Evolutionary conservation across 495 filamentous ascomycete genomes (phyloP), one percentile per base, ranked within the genome.

Genomic region (Choiromyces venosus): DNA sequence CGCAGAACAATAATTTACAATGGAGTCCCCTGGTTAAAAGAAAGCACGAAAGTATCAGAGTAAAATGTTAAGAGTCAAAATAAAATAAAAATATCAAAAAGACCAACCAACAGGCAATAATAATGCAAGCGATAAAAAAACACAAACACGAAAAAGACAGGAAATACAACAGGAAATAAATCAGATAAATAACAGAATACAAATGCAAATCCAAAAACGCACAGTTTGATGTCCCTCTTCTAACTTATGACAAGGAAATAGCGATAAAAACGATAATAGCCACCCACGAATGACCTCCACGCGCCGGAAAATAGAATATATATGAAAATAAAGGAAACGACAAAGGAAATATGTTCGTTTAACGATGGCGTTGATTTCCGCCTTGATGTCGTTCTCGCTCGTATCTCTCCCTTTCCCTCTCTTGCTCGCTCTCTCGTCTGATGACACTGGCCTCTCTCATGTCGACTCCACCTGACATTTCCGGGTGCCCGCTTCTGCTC

Each of bases 311-410:
- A 77, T 61, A 61, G 52, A 61, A 61, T 61, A 61, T 61, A 61
- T 25, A 71, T 65, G 69, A 73, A 37, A 52, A 76, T 67, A 72
- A 66, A 77, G 65, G 66, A 77, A 77, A 76, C 65, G 35, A 76
- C 69, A 77, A 77, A 76, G 37, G 42, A 73, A 77, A 77, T 74
- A 65, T 72, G 67, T 73, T 73, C 40, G 75, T 76, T 79, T 75
- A 79, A 75, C 78, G 77, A 78, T 79, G 77, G 36, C 77, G 76
- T 69, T 78, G 75, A 72, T 77, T 73, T 64, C 74, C 76, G 52
- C 75, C 69, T 33, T 74, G 73, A 46, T 76, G 71, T 72, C 74
- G 77, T 71, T 79, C 76, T 42, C 75, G 76, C 64, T 79, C 77
- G 72, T 79, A 79, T 76, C 78, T 79, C 70, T 79, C 44, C 44